Conservation (phyloP, 441 rosid genomes). For the Euphorbia corollata region DNA sequence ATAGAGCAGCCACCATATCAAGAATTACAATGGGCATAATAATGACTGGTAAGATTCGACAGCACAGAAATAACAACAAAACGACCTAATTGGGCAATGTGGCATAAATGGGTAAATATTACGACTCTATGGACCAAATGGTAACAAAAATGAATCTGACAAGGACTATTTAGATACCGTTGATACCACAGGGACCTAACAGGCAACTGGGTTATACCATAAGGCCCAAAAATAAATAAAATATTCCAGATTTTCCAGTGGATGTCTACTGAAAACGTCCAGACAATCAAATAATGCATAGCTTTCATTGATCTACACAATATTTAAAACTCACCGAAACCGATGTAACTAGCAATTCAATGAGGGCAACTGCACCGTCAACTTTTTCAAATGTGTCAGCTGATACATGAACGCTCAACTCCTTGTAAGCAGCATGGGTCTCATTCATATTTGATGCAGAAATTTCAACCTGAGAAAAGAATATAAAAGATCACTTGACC, state of each 20-base stretch:
- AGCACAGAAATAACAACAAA: too few species aligned
- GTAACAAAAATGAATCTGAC: too few species aligned
- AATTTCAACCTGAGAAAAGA: slow-evolving; percentile 54
- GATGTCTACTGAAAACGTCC: neutral
- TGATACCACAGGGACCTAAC: too few species aligned
- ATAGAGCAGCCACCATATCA: slow-evolving; percentile 14
- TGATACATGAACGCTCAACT: slow-evolving; percentile 56
- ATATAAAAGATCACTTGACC: neutral
- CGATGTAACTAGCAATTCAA: slow-evolving; percentile 71
- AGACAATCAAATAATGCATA: slow-evolving; percentile 7
- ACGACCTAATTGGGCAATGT: too few species aligned
- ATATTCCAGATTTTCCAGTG: too few species aligned
- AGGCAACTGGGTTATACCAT: too few species aligned
- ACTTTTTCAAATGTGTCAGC: slow-evolving; percentile 84
- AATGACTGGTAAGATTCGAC: neutral
- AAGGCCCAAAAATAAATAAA: too few species aligned
- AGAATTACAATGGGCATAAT: slow-evolving; percentile 1
- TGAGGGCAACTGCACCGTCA: slow-evolving; percentile 72
- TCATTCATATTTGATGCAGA: slow-evolving; percentile 51
- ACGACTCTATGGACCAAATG: too few species aligned
- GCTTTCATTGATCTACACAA: slow-evolving; percentile 5
- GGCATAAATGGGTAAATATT: too few species aligned
- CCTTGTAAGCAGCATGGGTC: slow-evolving; percentile 40
- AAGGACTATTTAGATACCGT: too few species aligned
- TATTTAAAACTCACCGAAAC: slow-evolving; percentile 53